phyloP scores from a whole-genome alignment of 257 asterid genomes.

The Solanum clarkiae region DNA sequence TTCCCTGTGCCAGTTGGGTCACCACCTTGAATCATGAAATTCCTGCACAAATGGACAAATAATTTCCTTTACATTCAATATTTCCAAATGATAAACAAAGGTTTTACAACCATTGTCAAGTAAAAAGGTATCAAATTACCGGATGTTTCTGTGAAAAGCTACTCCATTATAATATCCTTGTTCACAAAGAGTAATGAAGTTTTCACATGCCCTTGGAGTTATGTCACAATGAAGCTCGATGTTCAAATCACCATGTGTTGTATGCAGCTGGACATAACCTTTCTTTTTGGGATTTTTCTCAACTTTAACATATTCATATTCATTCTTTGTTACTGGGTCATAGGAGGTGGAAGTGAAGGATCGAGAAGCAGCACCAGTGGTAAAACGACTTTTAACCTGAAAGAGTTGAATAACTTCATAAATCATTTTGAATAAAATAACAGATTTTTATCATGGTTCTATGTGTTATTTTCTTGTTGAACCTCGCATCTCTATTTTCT shows the following conservation, averaged over 20 bases:
- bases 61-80: not conserved
- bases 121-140: slow-evolving; percentile 30
- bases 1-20: slow-evolving; percentile 95
- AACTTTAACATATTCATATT: slow-evolving; percentile 79
- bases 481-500: not conserved
- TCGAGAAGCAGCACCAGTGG: slow-evolving; percentile 95
- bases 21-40: slow-evolving; percentile 98
- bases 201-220: slow-evolving; percentile 85
- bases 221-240: slow-evolving; percentile 96
- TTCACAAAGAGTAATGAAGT: slow-evolving; percentile 74
- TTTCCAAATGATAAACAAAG: not conserved
- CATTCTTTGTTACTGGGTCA: slow-evolving; percentile 81
- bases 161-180: slow-evolving; percentile 91
- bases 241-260: slow-evolving; percentile 93
- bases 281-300: slow-evolving; percentile 94
- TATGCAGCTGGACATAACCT: slow-evolving; percentile 78
- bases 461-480: not conserved
- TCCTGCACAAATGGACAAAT: slow-evolving; percentile 32
- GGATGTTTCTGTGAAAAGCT: slow-evolving; percentile 77
- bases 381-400: slow-evolving; percentile 90
- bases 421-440: slow-evolving; percentile 1
- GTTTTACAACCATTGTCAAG: not conserved
- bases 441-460: not conserved
- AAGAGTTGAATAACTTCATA: slow-evolving; percentile 6
- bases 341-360: slow-evolving; percentile 94